Percentiles rank a stretch among this genome's conserved stretches.
phyloP scores from a whole-genome alignment of 371 early-diverging fungal genomes.

The Apophysomyces trapeziformis region DNA sequence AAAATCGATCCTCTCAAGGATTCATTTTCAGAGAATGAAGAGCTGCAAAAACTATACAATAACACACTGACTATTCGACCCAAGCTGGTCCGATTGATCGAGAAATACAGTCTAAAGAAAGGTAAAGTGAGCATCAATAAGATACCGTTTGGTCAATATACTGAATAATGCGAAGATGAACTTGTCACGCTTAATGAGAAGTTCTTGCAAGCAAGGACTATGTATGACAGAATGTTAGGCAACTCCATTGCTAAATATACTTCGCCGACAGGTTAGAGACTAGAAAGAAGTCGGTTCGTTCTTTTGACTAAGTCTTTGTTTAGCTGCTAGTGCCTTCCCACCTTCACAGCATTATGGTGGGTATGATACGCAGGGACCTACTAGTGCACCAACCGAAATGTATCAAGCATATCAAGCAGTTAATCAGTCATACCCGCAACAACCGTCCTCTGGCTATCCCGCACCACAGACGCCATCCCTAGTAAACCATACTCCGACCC shows the following conservation, averaged over 20 bases:
- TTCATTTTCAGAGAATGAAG: conserved; percentile 87
- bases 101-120: conserved; percentile 78
- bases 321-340: conserved; percentile 13
- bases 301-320: background rate
- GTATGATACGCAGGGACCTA: conserved; percentile 13
- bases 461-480: conserved; percentile 20
- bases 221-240: conserved; percentile 56
- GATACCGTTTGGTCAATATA: background rate
- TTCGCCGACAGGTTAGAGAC: conserved; percentile 20
- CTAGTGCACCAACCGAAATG: conserved; percentile 18
- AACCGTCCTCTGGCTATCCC: conserved; percentile 25
- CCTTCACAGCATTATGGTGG: conserved; percentile 21
- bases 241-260: conserved; percentile 53
- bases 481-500: conserved; percentile 24
- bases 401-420: conserved; percentile 17
- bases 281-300: background rate
- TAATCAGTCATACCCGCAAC: conserved; percentile 23
- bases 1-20: conserved; percentile 80
- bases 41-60: conserved; percentile 78
- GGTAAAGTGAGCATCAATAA: conserved; percentile 45
- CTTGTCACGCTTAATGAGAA: conserved; percentile 58
- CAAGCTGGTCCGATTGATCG: conserved; percentile 78
- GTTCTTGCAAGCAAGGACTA: conserved; percentile 56
- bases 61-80: conserved; percentile 75
- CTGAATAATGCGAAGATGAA: conserved; percentile 37